A percentile compares a stretch with the other conserved stretches of the same genome.
These are phyloP conservation scores for Rhodotorula mucilaginosa DNA, from an alignment of 1,284 basidiomycete species.

Conservation along the genomic window DNA sequence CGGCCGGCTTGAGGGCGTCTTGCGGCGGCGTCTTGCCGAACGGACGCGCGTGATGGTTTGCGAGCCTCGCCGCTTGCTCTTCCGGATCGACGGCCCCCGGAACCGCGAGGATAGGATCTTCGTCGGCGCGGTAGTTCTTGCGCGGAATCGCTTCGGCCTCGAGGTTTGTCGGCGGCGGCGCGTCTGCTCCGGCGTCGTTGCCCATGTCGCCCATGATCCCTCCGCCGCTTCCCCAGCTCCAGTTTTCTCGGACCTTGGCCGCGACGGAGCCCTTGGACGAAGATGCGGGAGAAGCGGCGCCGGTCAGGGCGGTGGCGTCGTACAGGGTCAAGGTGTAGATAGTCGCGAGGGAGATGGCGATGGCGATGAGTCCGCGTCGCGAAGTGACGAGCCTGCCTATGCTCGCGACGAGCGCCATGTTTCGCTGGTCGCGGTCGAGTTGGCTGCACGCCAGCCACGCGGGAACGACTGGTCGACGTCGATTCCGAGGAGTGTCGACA, in stretches of 20 bases:
- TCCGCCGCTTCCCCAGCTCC: background rate
- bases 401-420: no score
- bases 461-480: background rate
- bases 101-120: background rate
- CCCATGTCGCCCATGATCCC: background rate
- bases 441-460: background rate
- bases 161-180: no score
- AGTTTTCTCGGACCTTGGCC: background rate
- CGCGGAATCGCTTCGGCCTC: background rate
- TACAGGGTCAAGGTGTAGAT: slow-evolving; percentile 4
- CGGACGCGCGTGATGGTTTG: background rate
- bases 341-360: slow-evolving; percentile 4
- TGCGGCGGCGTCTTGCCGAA: slow-evolving; percentile 1
- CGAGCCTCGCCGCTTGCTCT: slow-evolving; percentile 1
- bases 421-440: background rate
- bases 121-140: slow-evolving; percentile 1
- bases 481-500: background rate
- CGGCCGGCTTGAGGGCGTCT: background rate
- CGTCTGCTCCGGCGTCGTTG: background rate
- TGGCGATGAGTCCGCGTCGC: slow-evolving; percentile 7
- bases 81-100: background rate
- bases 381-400: slow-evolving; percentile 11
- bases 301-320: background rate
- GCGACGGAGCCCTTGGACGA: background rate
- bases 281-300: background rate